Evolutionary conservation across 208 protist species (phyloP).

Genomic region (Leishmania major): DNA sequence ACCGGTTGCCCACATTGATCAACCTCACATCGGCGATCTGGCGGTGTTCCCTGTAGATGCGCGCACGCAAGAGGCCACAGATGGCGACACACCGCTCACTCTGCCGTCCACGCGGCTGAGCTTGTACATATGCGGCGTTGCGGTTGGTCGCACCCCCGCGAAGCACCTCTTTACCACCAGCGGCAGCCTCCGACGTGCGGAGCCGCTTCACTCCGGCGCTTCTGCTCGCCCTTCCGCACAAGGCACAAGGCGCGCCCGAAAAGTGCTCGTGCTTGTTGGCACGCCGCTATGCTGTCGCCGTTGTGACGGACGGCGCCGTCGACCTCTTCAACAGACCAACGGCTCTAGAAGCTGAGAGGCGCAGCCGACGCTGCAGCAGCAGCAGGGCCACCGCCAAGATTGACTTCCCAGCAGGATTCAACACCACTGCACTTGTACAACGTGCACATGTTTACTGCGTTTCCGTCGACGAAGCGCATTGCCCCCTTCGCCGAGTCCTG

Average conservation of each 20-base stretch:
- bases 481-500: slow-evolving; percentile 44
- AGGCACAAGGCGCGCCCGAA: neutral
- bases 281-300: neutral
- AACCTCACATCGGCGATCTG: neutral
- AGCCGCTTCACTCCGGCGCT: neutral
- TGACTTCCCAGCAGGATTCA: neutral
- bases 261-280: neutral
- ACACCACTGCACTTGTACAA: slow-evolving; percentile 34
- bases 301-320: neutral
- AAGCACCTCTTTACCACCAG: neutral
- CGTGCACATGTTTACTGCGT: slow-evolving; percentile 12
- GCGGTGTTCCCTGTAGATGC: neutral
- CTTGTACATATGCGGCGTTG: neutral
- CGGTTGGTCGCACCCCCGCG: neutral
- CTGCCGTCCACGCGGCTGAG: neutral
- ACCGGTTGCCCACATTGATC: neutral
- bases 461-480: slow-evolving; percentile 27
- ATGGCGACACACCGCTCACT: neutral
- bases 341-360: neutral
- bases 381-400: neutral
- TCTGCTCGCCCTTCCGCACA: neutral
- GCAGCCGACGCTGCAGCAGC: neutral
- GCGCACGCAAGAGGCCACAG: neutral
- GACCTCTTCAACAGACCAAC: neutral
- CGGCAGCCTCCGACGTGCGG: neutral